Base-by-base conservation (phyloP, 208 protist species). In the Phytomonas francai region DNA sequence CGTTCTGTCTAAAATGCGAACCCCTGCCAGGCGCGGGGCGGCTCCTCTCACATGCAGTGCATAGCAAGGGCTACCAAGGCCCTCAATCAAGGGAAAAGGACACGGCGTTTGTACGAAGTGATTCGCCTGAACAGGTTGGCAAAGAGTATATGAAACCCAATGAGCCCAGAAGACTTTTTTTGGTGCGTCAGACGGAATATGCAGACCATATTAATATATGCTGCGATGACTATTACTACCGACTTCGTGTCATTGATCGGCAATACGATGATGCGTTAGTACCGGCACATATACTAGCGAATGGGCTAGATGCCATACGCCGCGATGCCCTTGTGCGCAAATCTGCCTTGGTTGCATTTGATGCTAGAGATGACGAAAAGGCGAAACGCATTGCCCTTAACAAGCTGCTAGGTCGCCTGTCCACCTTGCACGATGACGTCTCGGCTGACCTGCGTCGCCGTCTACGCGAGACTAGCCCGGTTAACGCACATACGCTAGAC, bases 171-270 rank as follows among this genome's bases (percentile, higher is more conserved):
- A 54, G 45, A 19, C 45, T 54, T 19, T 54, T 54, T 54, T 19
- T 54, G 45, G 45, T 54, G 45, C 45, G 25, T 54, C 45, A 54
- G 2, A 22, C 45, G 16, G 45, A 54, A 25, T 54, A n/a, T 22
- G 9, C 71, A 4, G 58, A 70, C 1, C 87, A 95, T 73, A 74
- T 95, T 36, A 85, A 83, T 42, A 87, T 95, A 9, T 95, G 89
- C 66, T 82, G 80, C 54, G 87, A 85, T 0, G 54, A 65, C 30
- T 78, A 77, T 49, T 95, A 84, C 76, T 95, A 95, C 76, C 74
- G 72, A 36, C 62, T 95, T 31, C 63, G 68, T 22, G 83, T 93
- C 8, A 67, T 93, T 6, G 80, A 93, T 67, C 57, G 45, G n/a
- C 65, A 28, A 5, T n/a, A 33, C 2, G 59, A 64, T 25, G 79